These are phyloP conservation scores for Phytopythium montanum DNA, from an alignment of 352 stramenopile genomes.

Conservation along the genomic window DNA sequence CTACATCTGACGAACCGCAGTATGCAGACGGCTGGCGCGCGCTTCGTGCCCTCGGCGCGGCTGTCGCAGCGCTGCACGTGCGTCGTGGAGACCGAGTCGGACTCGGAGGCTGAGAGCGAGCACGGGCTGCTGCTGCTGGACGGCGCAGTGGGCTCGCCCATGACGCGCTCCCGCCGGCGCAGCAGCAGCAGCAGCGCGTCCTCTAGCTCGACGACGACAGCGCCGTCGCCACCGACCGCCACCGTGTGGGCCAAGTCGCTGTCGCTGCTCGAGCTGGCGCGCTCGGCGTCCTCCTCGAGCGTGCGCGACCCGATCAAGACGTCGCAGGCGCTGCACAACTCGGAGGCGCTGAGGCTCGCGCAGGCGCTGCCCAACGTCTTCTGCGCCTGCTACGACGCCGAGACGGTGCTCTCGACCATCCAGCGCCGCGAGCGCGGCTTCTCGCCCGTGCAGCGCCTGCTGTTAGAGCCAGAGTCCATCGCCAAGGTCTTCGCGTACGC, in stretches of 20 bases:
- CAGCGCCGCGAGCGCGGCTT: slow-evolving; percentile 57
- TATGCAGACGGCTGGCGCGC: not conserved
- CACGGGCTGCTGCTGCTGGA: slow-evolving; percentile 8
- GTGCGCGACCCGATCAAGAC: slow-evolving; percentile 53
- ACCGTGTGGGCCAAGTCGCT: slow-evolving; percentile 21
- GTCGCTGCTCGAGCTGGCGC: slow-evolving; percentile 28
- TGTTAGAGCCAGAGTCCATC: slow-evolving; percentile 59
- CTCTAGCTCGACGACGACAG: not conserved
- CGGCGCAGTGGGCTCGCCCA: not conserved
- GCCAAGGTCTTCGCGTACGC: slow-evolving; percentile 62
- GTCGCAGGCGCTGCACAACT: slow-evolving; percentile 72
- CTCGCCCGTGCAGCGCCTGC: slow-evolving; percentile 60
- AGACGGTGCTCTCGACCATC: slow-evolving; percentile 59
- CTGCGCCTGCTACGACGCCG: slow-evolving; percentile 69
- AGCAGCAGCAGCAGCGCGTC: slow-evolving; percentile 3
- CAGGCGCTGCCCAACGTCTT: slow-evolving; percentile 68
- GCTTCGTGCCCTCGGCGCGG: slow-evolving; percentile 8
- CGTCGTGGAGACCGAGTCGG: slow-evolving; percentile 60
- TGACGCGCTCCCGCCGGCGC: slow-evolving; percentile 2
- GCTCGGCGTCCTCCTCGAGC: slow-evolving; percentile 22
- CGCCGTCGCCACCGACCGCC: slow-evolving; percentile 5
- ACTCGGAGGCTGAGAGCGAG: slow-evolving; percentile 61
- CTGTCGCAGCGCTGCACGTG: slow-evolving; percentile 65
- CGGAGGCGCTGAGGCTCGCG: slow-evolving; percentile 57
- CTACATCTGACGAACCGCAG: not conserved